phyloP scores from a whole-genome alignment of 2,329 filamentous ascomycete species.

The Gremmenia infestans region DNA sequence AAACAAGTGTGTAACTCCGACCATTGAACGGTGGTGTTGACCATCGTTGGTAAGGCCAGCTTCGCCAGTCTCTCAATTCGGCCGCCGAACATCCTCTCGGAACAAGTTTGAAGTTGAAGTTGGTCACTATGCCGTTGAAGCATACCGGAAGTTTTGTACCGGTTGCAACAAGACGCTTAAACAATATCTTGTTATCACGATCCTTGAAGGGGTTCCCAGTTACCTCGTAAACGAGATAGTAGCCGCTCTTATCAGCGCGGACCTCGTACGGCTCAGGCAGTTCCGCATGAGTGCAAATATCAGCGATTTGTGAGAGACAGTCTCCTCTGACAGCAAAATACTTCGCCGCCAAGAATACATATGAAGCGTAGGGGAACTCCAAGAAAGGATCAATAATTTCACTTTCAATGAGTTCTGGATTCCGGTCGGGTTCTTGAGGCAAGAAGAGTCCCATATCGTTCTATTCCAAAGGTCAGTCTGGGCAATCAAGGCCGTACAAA shows the following conservation, averaged over 20 bases:
- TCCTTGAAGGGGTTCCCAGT: neutral
- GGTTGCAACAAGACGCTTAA: neutral
- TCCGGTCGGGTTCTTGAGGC: too few relatives aligned
- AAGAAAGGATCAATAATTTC: too few relatives aligned
- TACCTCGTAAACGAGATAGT: neutral
- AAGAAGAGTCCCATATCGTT: too few relatives aligned
- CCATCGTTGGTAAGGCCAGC: neutral
- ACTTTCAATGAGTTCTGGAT: too few relatives aligned
- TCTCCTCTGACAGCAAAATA: too few relatives aligned
- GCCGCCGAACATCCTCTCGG: neutral
- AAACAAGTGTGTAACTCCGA: neutral
- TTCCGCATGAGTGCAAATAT: neutral
- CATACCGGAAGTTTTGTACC: neutral
- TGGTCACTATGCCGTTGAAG: neutral
- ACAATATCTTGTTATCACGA: neutral
- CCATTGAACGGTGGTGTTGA: neutral
- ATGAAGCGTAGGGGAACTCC: too few relatives aligned
- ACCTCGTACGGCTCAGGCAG: neutral
- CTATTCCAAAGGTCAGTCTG: too few relatives aligned
- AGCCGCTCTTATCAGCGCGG: neutral
- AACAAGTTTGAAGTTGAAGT: neutral
- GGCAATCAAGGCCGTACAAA: too few relatives aligned
- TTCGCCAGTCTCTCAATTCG: neutral
- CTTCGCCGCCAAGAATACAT: too few relatives aligned
- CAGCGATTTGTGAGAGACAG: neutral